Base-by-base conservation (phyloP, 2,329 filamentous ascomycete genomes). In the Beauveria australis region DNA sequence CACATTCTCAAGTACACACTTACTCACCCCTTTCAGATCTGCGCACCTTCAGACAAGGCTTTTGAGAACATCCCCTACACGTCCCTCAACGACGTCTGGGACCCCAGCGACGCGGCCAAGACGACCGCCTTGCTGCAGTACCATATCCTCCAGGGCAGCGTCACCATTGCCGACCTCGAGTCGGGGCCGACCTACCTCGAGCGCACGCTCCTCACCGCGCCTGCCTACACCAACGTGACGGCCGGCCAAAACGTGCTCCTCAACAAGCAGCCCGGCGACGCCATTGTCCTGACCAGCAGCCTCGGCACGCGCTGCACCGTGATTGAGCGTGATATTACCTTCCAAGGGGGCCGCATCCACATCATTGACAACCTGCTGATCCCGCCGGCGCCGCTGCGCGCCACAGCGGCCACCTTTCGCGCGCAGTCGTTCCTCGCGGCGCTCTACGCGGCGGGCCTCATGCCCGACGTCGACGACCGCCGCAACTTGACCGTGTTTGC, bases 401-500 rank as follows among this genome's bases (percentile, higher is more conserved):
- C 81, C 33, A 78, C 86, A 3, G 70, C 77, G 24, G 76, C 79
- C 26, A 77, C 81, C 7, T 71, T 85, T 46, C 71, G 70, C 47
- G 68, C 72, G 1, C 73, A 76, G 10, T 74, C 75, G 28, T 72
- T 83, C 57, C 64, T 74, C 19, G 72, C 72, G 14, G 68, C 63
- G 8, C 66, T 74, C 7, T 73, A 73, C 61, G 67, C 68, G 18
- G 64, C 68, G 9, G 60, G 67, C 1, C 61, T 75, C 19, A 70
- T 76, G 68, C 72, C 72, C 3, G 70, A 74, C 19, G 68, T 85
- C 54, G 74, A 79, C 62, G 67, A 70, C 14, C 68, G 72, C 8
- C 67, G 71, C 44, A 71, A 72, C 67, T 64, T 89, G 44, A 89
- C 87, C 60, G 76, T 89, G 63, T 89, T 89, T 64, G 84, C 81